Percentiles rank a stretch among this genome's conserved stretches.
phyloP scores from a whole-genome alignment of 2,329 filamentous ascomycete species.

The Neonectria neomacrospora region DNA sequence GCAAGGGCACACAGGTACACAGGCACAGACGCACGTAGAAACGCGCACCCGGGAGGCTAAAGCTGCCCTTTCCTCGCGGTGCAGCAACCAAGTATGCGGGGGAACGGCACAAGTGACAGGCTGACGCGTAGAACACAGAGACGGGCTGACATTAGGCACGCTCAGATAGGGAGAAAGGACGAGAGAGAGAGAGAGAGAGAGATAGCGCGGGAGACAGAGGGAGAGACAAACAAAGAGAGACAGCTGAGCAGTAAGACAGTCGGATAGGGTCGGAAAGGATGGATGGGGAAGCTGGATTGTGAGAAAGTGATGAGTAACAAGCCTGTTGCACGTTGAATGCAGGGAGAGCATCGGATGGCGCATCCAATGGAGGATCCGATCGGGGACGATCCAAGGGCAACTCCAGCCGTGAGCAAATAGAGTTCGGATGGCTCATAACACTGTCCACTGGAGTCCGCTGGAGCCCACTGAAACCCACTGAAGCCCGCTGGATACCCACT shows the following conservation, averaged over 20 bases:
- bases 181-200: not conserved
- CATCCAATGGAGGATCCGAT: not conserved
- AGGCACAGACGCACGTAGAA: not conserved
- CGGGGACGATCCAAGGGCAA: not conserved
- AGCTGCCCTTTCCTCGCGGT: not conserved
- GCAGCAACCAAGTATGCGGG: not conserved
- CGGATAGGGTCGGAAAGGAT: too few species aligned
- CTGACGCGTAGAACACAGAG: not conserved
- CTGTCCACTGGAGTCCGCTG: not conserved
- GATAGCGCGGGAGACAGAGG: not conserved
- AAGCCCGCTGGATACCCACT: not conserved
- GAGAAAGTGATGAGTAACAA: not conserved
- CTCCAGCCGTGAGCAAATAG: not conserved
- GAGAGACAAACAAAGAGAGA: not conserved
- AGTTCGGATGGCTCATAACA: not conserved
- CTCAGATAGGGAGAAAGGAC: not conserved
- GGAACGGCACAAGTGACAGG: not conserved
- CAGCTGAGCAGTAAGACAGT: not conserved
- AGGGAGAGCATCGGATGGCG: not conserved
- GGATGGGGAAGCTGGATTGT: conserved; percentile 1
- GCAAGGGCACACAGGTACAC: not conserved
- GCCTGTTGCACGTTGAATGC: not conserved
- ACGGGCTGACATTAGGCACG: not conserved
- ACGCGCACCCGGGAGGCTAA: not conserved
- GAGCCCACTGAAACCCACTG: not conserved